These are phyloP conservation scores for Candida lessepsii DNA, from an alignment of 805 yeast genomes.

Conservation along the genomic window DNA sequence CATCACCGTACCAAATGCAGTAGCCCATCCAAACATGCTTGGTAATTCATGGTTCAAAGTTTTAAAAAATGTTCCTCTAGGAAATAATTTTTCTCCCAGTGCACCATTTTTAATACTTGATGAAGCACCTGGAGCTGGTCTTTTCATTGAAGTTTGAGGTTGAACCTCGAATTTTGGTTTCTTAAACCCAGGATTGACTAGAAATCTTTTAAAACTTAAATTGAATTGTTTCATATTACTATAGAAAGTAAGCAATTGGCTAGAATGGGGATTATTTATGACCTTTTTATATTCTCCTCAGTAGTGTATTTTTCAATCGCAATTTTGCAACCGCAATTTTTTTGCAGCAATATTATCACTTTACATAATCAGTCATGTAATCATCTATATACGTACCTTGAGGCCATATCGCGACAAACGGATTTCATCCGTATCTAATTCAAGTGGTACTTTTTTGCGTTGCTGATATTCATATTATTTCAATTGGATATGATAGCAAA, in stretches of 20 bases:
- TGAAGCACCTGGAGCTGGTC: slow-evolving; percentile 3
- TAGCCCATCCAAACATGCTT: slow-evolving; percentile 8
- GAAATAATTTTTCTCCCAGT: slow-evolving; percentile 13
- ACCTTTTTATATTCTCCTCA: slow-evolving; percentile 5
- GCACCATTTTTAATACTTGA: slow-evolving; percentile 11
- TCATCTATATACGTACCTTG: neutral
- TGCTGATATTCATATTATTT: too few species aligned
- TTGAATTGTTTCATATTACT: slow-evolving; percentile 1
- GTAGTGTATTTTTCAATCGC: slow-evolving; percentile 2
- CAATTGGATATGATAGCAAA: too few species aligned
- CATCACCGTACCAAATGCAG: slow-evolving; percentile 11
- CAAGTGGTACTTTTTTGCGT: too few species aligned
- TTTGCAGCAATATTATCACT: slow-evolving; percentile 5
- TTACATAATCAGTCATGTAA: slow-evolving; percentile 2
- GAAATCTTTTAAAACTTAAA: slow-evolving; percentile 4
- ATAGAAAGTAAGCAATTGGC: neutral
- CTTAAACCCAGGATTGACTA: slow-evolving; percentile 7
- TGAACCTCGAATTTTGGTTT: slow-evolving; percentile 4
- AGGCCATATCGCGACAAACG: too few species aligned
- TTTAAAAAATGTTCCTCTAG: slow-evolving; percentile 12
- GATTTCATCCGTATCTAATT: too few species aligned
- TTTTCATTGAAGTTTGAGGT: slow-evolving; percentile 4
- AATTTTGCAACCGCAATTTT: slow-evolving; percentile 4
- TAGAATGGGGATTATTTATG: neutral
- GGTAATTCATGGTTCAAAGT: slow-evolving; percentile 12